Evolutionary conservation across 225 moss, liverwort and hornwort genomes (phyloP).

Genomic region (Physcomitrium patens): DNA sequence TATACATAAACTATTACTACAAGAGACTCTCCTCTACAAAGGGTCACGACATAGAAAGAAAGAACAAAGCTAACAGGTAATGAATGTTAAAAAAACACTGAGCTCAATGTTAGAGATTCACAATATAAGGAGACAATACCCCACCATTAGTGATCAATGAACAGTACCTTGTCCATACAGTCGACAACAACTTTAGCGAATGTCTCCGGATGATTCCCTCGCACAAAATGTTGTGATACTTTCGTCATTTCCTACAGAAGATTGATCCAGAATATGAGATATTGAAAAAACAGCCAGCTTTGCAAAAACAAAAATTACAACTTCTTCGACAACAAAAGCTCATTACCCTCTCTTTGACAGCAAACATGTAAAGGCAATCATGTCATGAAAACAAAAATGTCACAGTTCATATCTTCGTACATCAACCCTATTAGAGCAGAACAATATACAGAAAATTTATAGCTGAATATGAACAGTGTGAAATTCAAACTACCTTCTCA

Average conservation of each 20-base stretch:
- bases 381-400: too few relatives aligned
- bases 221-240: constrained; percentile 85
- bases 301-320: neutral
- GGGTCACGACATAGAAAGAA: neutral
- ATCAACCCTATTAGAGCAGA: too few relatives aligned
- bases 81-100: neutral
- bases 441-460: too few relatives aligned
- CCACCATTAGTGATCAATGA: constrained; percentile 2
- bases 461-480: too few relatives aligned
- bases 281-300: neutral
- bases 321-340: too few relatives aligned
- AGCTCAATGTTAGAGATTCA: neutral
- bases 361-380: too few relatives aligned
- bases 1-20: neutral
- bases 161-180: constrained; percentile 74
- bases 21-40: neutral
- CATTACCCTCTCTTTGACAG: too few relatives aligned
- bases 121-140: neutral
- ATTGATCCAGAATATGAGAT: neutral
- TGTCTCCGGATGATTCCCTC: constrained; percentile 82
- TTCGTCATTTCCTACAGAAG: constrained; percentile 84
- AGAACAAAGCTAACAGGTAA: neutral
- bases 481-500: too few relatives aligned
- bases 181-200: constrained; percentile 76
- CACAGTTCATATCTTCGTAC: too few relatives aligned